Evolutionary conservation across 1,284 basidiomycete genomes (phyloP).

Genomic region (Tilletia setariae): DNA sequence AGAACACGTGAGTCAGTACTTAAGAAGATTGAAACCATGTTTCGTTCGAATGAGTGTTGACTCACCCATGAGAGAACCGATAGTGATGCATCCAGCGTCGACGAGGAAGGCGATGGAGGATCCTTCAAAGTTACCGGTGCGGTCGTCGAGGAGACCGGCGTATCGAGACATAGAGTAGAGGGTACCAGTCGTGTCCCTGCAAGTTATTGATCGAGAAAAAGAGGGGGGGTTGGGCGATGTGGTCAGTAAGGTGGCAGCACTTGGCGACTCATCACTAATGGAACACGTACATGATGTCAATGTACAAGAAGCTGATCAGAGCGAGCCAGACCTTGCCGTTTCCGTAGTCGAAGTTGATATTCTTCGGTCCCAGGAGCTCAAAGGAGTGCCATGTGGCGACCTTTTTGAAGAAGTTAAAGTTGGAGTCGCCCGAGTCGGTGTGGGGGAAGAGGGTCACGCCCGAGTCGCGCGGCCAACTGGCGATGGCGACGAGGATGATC

Average conservation of each 20-base stretch:
- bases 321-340: slow-evolving; percentile 82
- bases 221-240: too few relatives aligned
- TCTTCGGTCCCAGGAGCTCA: slow-evolving; percentile 58
- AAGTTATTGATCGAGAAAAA: neutral
- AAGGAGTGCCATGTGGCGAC: slow-evolving; percentile 67
- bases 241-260: too few relatives aligned
- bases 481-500: slow-evolving; percentile 78
- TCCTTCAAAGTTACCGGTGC: slow-evolving; percentile 82
- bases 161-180: slow-evolving; percentile 88
- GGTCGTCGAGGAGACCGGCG: slow-evolving; percentile 78
- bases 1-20: too few relatives aligned
- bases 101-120: slow-evolving; percentile 69
- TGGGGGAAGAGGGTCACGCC: slow-evolving; percentile 79
- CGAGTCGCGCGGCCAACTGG: slow-evolving; percentile 80
- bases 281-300: slow-evolving; percentile 60
- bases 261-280: too few relatives aligned
- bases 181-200: slow-evolving; percentile 63
- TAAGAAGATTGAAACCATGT: too few relatives aligned
- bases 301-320: slow-evolving; percentile 76
- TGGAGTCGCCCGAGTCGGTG: slow-evolving; percentile 65
- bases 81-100: slow-evolving; percentile 75
- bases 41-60: too few relatives aligned
- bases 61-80: slow-evolving; percentile 70
- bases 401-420: slow-evolving; percentile 82
- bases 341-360: slow-evolving; percentile 61